Evolutionary conservation across 1,284 basidiomycete genomes (phyloP), one percentile per base, ranked within the genome.

Genomic region (Athelia sp.): DNA sequence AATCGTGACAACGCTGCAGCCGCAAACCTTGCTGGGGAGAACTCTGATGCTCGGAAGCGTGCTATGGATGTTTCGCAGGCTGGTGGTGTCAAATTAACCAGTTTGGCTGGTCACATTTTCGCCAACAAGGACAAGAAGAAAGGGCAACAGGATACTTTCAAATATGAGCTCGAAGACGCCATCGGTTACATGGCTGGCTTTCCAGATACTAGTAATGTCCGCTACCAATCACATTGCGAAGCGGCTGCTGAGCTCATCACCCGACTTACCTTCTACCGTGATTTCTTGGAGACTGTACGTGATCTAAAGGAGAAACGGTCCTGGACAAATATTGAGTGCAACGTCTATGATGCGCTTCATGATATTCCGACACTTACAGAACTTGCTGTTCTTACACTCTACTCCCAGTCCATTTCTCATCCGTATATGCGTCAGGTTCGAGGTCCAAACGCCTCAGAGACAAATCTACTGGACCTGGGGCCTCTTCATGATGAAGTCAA

Each of bases 121-220:
- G 57, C 62, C 43, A 57, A 71, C 52, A 64, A 65, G 46, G 62
- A 70, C 45, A 54, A 63, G 45, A 70, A 70, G 53, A 63, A 63
- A 26, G 68, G 66, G 1, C 59, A 62, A 23, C 63, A 66, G 22
- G 60, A 66, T 34, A 50, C 55, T 1, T 54, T 54, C 26, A 45
- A 50, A 10, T 45, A 31, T 19, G 58, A 49, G 44, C 46, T 59
- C 22, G 50, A 59, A 19, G 1, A 6, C 3, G 22, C 18, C 14
- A 47, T 57, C 9, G 56, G 52, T 17, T 43, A 50, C 21, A n/a
- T 32, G 8, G n/a, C 38, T 17, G 23, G 17, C 21, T 54, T 54
- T 35, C 51, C 52, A 2, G 56, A 50, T 38, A 55, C 54, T 1
- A 55, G 52, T 45, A 52, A 52, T 32, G 54, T 50, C 18, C 47